phyloP scores from a whole-genome alignment of 768 basidiomycete genomes.

The Lactarius hengduanensis region DNA sequence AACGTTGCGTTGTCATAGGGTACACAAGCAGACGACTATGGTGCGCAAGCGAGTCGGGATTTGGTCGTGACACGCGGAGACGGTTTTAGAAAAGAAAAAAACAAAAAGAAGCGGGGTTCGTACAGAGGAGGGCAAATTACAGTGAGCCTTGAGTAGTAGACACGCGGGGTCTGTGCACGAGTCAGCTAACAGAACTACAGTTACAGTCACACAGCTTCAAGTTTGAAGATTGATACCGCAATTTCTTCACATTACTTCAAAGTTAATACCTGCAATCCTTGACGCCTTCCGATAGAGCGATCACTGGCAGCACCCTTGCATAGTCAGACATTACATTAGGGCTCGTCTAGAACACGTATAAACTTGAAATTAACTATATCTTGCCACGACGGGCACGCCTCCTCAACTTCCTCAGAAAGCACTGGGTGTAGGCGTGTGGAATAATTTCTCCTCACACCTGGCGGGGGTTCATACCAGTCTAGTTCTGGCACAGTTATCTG shows the following conservation, averaged over 20 bases:
- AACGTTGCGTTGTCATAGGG: constrained; percentile 42
- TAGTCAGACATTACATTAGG: constrained; percentile 14
- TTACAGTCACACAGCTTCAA: constrained; percentile 87
- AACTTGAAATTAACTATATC: constrained; percentile 23
- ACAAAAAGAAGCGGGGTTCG: constrained; percentile 97
- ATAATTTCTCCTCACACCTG: constrained; percentile 11
- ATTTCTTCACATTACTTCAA: neutral
- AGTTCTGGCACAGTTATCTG: constrained; percentile 18
- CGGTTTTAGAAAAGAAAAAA: constrained; percentile 98
- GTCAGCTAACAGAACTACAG: constrained; percentile 37
- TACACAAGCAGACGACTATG: constrained; percentile 77
- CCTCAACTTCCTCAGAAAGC: neutral
- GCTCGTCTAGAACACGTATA: constrained; percentile 28
- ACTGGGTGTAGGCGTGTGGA: neutral
- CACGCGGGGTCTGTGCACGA: constrained; percentile 8
- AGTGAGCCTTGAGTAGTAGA: constrained; percentile 39
- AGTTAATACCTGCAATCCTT: neutral
- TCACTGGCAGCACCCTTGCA: neutral
- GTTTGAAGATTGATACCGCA: constrained; percentile 49
- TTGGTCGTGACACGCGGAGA: constrained; percentile 91
- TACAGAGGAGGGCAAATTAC: constrained; percentile 96
- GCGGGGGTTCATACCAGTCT: constrained; percentile 21
- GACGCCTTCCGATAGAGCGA: neutral
- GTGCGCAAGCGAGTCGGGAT: constrained; percentile 79
- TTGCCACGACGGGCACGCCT: constrained; percentile 8